A percentile compares a stretch with the other conserved stretches of the same genome.
Evolutionary conservation across 352 stramenopile species (phyloP).

Genomic region (Thalassiosira exigua): DNA sequence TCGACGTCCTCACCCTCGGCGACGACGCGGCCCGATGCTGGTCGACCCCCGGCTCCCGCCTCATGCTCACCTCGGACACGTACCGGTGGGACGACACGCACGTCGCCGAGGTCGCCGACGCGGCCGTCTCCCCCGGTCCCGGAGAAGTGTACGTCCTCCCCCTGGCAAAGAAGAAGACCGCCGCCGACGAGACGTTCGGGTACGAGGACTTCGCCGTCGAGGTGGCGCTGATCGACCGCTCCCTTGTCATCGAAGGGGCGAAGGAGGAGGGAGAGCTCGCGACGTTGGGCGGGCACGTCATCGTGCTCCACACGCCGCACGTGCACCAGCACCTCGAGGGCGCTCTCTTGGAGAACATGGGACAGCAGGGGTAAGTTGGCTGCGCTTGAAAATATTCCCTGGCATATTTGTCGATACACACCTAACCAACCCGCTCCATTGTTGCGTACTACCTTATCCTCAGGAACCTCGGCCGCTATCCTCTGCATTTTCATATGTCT

Average conservation of each 20-base stretch:
- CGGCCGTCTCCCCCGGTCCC: not conserved
- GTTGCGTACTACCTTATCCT: no score
- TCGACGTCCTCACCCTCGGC: slow-evolving; percentile 32
- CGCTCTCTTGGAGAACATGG: slow-evolving; percentile 49
- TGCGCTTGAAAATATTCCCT: no score
- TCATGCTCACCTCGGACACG: slow-evolving; percentile 31
- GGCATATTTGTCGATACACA: no score
- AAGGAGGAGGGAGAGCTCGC: slow-evolving; percentile 15
- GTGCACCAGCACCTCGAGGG: slow-evolving; percentile 54
- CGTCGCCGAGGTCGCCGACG: slow-evolving; percentile 11
- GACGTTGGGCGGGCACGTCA: slow-evolving; percentile 36
- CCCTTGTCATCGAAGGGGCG: slow-evolving; percentile 71
- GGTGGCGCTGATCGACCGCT: slow-evolving; percentile 80
- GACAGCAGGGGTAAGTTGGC: slow-evolving; percentile 45
- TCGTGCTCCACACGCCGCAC: slow-evolving; percentile 38
- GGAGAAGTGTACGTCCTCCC: slow-evolving; percentile 24
- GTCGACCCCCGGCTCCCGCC: slow-evolving; percentile 15
- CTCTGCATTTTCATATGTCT: slow-evolving; percentile 55
- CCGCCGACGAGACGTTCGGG: slow-evolving; percentile 22
- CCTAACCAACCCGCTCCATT: no score
- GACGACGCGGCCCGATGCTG: slow-evolving; percentile 36
- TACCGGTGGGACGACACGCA: slow-evolving; percentile 31
- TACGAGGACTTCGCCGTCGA: slow-evolving; percentile 80
- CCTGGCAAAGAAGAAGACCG: slow-evolving; percentile 38
- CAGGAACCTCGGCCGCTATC: slow-evolving; percentile 13